Evolutionary conservation across 306 rosid species (phyloP), one percentile per base, ranked within the genome.

Genomic region (Chamaecrista fasciculata): DNA sequence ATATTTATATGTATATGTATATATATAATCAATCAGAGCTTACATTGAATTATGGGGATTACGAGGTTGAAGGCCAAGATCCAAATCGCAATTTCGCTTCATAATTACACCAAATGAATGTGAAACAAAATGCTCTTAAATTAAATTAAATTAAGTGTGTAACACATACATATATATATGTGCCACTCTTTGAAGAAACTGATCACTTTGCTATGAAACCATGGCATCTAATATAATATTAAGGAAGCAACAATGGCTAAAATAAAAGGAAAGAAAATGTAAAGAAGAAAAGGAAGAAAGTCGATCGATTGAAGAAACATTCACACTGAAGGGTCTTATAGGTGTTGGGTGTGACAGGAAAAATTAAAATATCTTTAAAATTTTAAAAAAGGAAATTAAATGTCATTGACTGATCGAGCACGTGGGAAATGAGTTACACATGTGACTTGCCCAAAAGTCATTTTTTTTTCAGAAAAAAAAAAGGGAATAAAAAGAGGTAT

Each of bases 371-470:
- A 39, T 0, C 8, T 46, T 57, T 37, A 3, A 6, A 14, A n/a
- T 8, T 9, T 3, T 11, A 40, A 1, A 11, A 16, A 24, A 55
- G 7, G 5, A 12, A 43, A 8, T 23, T 6, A 7, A 40, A 14
- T 53, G 16, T 6, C 0, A 0, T 67, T 74, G 61, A 75, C 20
- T 20, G 50, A 57, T 8, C 40, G 34, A 29, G 67, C 75, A 65
- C 78, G 75, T 80, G 74, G 71, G 62, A 80, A 80, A 80, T 75
- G 84, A 80, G 75, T 75, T 66, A 42, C 78, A 66, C 70, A 71
- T 60, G 47, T 11, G 29, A 0, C 29, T 3, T 71, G 71, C 5
- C 33, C n/a, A 43, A 75, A 70, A 34, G 47, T 63, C 75, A 50
- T 62, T 53, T n/a, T 52, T 64, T 47, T 47, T 16, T 16, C 15